Conservation (phyloP, 2,329 filamentous ascomycete species). For the Coleophoma eucalyptorum region DNA sequence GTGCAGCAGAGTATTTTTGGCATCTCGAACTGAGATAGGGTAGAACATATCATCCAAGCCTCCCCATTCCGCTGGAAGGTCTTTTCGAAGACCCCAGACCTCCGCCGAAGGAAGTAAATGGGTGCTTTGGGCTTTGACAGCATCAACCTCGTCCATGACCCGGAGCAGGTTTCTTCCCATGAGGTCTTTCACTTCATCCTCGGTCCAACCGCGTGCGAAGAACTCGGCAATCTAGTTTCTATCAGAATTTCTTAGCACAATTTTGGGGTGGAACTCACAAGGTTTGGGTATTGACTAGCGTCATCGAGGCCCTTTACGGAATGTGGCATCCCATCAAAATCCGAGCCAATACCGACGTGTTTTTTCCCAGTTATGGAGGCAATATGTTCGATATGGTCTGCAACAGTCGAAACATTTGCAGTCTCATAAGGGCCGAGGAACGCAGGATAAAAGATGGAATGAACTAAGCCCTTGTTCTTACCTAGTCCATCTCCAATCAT, state of each 20-base stretch:
- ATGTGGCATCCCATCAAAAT: constrained; percentile 53
- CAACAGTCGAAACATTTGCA: constrained; percentile 54
- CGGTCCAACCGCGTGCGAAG: constrained; percentile 50
- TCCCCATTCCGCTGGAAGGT: too few species aligned
- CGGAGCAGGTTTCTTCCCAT: constrained; percentile 57
- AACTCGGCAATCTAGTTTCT: constrained; percentile 43
- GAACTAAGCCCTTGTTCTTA: constrained; percentile 34
- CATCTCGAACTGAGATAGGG: too few species aligned
- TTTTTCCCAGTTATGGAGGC: constrained; percentile 59
- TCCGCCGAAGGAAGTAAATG: too few species aligned
- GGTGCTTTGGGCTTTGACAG: too few species aligned
- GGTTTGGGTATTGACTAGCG: constrained; percentile 55
- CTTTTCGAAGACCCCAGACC: too few species aligned
- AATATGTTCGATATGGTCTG: constrained; percentile 58
- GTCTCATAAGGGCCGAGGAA: too few species aligned
- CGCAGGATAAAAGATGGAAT: too few species aligned
- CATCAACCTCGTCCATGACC: constrained; percentile 56
- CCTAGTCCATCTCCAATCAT: constrained; percentile 39
- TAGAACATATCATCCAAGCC: too few species aligned
- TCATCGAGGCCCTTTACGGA: constrained; percentile 48
- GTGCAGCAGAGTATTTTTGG: too few species aligned
- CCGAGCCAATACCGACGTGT: constrained; percentile 61
- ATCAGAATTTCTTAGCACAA: too few species aligned
- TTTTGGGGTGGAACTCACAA: constrained; percentile 22
- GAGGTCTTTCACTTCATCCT: constrained; percentile 51